Conservation (phyloP, 139 green algal species). For the Nannochloris sp. region DNA sequence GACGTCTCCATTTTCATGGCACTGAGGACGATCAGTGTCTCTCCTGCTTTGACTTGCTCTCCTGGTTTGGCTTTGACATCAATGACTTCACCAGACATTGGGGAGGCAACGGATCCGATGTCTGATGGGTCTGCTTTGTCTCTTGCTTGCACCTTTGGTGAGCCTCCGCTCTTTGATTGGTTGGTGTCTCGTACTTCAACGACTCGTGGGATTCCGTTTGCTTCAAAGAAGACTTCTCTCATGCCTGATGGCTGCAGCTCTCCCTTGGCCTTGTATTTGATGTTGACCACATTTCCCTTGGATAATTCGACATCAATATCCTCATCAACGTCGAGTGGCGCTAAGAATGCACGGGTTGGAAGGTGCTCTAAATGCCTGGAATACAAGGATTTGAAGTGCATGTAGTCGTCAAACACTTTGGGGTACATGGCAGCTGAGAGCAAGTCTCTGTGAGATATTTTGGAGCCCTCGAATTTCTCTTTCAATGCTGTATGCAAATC, state of each 20-base stretch:
- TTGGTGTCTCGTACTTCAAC: constrained; percentile 64
- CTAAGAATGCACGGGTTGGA: constrained; percentile 78
- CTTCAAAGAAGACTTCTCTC: constrained; percentile 74
- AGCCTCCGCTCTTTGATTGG: background rate
- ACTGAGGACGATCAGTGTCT: constrained; percentile 73
- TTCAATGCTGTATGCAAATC: constrained; percentile 46
- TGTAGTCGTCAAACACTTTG: constrained; percentile 79
- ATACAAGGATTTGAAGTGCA: constrained; percentile 42
- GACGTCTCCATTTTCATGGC: constrained; percentile 98
- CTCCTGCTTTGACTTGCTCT: constrained; percentile 55
- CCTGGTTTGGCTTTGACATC: constrained; percentile 54
- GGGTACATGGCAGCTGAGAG: constrained; percentile 80
- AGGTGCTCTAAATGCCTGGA: constrained; percentile 63
- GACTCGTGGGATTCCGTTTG: constrained; percentile 80
- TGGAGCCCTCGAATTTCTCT: constrained; percentile 51
- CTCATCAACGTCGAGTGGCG: constrained; percentile 77
- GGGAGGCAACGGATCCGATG: constrained; percentile 62
- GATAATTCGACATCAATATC: constrained; percentile 66
- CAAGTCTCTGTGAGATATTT: constrained; percentile 61
- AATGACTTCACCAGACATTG: constrained; percentile 86
- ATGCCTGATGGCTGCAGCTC: constrained; percentile 64
- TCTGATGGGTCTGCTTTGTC: constrained; percentile 44
- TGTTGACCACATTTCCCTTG: constrained; percentile 32
- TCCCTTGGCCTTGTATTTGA: constrained; percentile 70
- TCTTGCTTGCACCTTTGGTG: constrained; percentile 13